phyloP scores from a whole-genome alignment of 768 basidiomycete genomes.

The Pisolithus albus region DNA sequence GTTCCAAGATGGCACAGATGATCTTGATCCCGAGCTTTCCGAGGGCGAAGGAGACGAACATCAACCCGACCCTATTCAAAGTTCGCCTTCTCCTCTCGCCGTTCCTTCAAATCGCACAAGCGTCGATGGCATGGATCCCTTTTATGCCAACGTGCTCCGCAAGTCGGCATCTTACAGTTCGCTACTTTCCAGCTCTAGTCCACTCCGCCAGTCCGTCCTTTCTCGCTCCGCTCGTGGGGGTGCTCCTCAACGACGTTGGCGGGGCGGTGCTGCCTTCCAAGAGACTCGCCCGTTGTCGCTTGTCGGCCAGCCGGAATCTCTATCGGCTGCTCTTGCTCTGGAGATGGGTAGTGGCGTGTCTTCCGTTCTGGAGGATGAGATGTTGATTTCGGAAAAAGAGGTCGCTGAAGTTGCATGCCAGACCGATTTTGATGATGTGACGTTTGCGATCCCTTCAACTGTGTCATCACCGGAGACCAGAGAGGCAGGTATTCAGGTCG shows the following conservation, averaged over 20 bases:
- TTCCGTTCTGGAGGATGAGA: conserved; percentile 33
- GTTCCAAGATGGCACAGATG: conserved; percentile 22
- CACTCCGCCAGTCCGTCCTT: conserved; percentile 54
- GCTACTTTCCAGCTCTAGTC: conserved; percentile 44
- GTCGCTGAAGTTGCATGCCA: conserved; percentile 61
- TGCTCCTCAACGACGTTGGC: conserved; percentile 43
- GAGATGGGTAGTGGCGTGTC: conserved; percentile 51
- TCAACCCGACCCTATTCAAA: conserved; percentile 19
- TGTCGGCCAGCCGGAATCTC: conserved; percentile 63
- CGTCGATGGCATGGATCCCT: conserved; percentile 84
- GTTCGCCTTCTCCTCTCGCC: conserved; percentile 36
- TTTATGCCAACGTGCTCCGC: conserved; percentile 71
- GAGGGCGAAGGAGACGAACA: conserved; percentile 24
- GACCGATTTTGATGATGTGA: conserved; percentile 43
- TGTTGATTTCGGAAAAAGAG: conserved; percentile 33
- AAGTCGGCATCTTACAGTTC: conserved; percentile 41
- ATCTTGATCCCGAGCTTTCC: conserved; percentile 18
- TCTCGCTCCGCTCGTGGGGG: conserved; percentile 44
- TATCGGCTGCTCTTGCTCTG: conserved; percentile 64
- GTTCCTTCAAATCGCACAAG: conserved; percentile 56
- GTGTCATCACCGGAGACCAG: conserved; percentile 19
- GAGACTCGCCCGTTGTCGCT: conserved; percentile 65
- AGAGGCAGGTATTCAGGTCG: conserved; percentile 37
- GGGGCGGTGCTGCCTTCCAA: conserved; percentile 65
- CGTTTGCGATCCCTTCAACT: conserved; percentile 24